These are phyloP conservation scores for Komagataea norvegica DNA, from an alignment of 1,139 yeast genomes.

Conservation along the genomic window DNA sequence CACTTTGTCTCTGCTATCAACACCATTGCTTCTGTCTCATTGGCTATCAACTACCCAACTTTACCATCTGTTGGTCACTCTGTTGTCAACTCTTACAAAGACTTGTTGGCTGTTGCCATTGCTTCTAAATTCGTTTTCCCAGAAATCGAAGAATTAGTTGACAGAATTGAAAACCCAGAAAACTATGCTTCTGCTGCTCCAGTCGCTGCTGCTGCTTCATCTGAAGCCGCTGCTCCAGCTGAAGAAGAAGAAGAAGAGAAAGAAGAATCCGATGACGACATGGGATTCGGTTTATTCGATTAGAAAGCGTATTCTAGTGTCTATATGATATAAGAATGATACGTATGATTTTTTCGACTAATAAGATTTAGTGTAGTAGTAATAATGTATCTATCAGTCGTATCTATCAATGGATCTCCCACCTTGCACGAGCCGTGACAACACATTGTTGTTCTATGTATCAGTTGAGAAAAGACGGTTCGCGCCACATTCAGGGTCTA, in stretches of 20 bases:
- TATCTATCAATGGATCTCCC: too few species aligned
- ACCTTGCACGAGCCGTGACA: too few species aligned
- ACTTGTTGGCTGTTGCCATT: slow-evolving; percentile 94
- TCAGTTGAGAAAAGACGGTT: too few species aligned
- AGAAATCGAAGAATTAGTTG: slow-evolving; percentile 98
- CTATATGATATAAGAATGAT: background rate
- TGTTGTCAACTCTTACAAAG: slow-evolving; percentile 98
- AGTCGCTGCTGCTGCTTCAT: slow-evolving; percentile 67
- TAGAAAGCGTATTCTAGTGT: slow-evolving; percentile 37
- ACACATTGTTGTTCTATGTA: too few species aligned
- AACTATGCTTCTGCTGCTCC: slow-evolving; percentile 99
- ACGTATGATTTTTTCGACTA: background rate
- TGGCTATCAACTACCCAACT: slow-evolving; percentile 99
- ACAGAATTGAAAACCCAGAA: slow-evolving; percentile 99
- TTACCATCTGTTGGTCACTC: slow-evolving; percentile 99
- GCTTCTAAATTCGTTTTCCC: slow-evolving; percentile 99
- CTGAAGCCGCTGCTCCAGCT: slow-evolving; percentile 65
- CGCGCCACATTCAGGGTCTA: too few species aligned
- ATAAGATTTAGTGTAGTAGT: too few species aligned
- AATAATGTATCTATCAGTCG: too few species aligned
- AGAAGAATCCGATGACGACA: slow-evolving; percentile 67
- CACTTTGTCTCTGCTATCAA: slow-evolving; percentile 92
- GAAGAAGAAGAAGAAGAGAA: slow-evolving; percentile 66
- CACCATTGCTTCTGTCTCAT: slow-evolving; percentile 92
- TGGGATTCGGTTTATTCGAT: slow-evolving; percentile 99